Conservation (phyloP, 495 filamentous ascomycete species). For the Podospora pseudoanserina region DNA sequence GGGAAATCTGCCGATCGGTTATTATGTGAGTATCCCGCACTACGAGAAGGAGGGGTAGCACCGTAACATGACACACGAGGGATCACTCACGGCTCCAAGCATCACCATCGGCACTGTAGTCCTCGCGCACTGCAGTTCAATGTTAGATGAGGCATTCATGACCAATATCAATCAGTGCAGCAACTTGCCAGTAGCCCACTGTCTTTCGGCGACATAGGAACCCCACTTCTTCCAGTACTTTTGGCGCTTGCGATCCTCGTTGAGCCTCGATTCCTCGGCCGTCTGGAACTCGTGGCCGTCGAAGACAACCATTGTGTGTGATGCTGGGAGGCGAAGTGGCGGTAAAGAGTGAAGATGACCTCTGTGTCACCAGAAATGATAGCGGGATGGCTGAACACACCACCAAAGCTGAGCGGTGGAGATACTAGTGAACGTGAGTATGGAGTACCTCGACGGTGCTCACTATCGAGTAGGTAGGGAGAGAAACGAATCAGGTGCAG, state of each 20-base stretch:
- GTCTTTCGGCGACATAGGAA: constrained; percentile 68
- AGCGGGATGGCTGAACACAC: neutral
- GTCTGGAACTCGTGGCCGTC: constrained; percentile 80
- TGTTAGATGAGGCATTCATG: neutral
- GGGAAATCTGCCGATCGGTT: constrained; percentile 68
- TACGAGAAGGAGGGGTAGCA: neutral
- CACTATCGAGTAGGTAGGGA: neutral
- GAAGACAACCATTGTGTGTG: constrained; percentile 72
- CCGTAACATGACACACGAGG: neutral
- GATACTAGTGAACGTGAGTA: neutral
- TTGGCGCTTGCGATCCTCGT: constrained; percentile 71
- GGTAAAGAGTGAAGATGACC: neutral
- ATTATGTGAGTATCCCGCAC: constrained; percentile 11
- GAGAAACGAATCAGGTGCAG: constrained; percentile 1
- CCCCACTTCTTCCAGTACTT: constrained; percentile 98
- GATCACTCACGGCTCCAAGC: constrained; percentile 83
- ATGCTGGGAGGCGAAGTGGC: constrained; percentile 3
- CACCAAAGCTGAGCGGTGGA: neutral
- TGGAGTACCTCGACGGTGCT: neutral
- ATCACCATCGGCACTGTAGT: constrained; percentile 83
- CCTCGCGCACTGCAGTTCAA: constrained; percentile 71
- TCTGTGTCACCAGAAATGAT: neutral
- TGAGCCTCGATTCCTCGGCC: constrained; percentile 82
- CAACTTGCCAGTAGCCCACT: constrained; percentile 80
- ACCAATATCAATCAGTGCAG: neutral